Percentiles rank a stretch among this genome's conserved stretches.
phyloP scores from a whole-genome alignment of 176 grass and related monocot species.

The Elaeis guineensis region DNA sequence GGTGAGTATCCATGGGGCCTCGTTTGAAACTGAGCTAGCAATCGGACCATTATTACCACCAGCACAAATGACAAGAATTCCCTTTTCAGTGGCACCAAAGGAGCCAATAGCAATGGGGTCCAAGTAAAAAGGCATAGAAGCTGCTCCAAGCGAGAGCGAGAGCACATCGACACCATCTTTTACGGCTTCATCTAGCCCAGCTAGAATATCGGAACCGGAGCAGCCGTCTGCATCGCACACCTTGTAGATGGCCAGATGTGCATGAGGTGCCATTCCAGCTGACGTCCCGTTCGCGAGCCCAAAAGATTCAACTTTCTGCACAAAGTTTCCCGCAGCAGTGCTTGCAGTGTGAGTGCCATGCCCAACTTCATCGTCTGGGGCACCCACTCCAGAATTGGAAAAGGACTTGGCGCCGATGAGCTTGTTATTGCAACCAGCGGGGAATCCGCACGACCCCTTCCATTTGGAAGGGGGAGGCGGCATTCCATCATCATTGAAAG shows the following conservation, averaged over 20 bases:
- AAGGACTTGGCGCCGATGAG: too few relatives aligned
- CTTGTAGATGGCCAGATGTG: not conserved
- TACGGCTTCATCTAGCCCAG: not conserved
- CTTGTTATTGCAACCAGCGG: too few relatives aligned
- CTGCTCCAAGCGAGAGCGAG: not conserved
- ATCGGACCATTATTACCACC: constrained; percentile 26
- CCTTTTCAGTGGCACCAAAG: not conserved
- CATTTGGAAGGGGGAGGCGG: too few relatives aligned
- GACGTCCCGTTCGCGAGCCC: not conserved
- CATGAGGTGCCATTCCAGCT: constrained; percentile 1
- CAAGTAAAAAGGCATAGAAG: not conserved
- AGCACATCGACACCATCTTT: constrained; percentile 6
- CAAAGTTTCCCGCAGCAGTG: not conserved
- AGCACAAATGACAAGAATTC: not conserved
- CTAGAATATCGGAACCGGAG: not conserved
- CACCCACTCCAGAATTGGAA: rapidly evolving
- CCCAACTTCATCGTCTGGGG: not conserved
- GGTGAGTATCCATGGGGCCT: constrained; percentile 51
- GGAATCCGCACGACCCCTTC: too few relatives aligned
- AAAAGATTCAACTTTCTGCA: not conserved
- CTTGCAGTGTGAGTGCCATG: constrained; percentile 4
- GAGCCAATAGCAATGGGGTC: not conserved
- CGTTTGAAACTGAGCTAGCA: constrained; percentile 16
- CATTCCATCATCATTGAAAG: too few relatives aligned
- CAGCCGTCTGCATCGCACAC: not conserved